phyloP scores from a whole-genome alignment of 208 protist species.

The Zelonia costaricensis region DNA sequence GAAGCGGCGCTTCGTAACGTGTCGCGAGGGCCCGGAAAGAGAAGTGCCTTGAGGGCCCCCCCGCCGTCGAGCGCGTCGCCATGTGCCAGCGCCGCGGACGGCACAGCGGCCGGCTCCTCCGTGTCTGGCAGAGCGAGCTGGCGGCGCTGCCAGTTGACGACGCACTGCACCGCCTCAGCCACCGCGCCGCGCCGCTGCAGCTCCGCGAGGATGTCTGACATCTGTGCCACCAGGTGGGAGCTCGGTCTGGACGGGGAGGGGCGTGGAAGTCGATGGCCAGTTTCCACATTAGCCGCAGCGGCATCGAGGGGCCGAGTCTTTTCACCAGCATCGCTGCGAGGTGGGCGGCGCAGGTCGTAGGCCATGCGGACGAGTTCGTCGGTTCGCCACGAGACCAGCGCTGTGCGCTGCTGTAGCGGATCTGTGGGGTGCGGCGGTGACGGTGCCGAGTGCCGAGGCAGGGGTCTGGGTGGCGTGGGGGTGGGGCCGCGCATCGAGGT shows the following conservation, averaged over 20 bases:
- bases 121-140: slow-evolving; percentile 18
- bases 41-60: slow-evolving; percentile 23
- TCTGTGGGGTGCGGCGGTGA: neutral
- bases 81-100: neutral
- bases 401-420: neutral
- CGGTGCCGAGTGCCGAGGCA: neutral
- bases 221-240: too few species aligned
- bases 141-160: slow-evolving; percentile 68
- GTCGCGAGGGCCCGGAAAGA: slow-evolving; percentile 30
- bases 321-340: neutral
- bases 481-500: too few species aligned
- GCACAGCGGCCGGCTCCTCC: neutral
- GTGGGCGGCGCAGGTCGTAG: slow-evolving; percentile 17
- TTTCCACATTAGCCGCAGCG: neutral
- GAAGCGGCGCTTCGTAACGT: too few species aligned
- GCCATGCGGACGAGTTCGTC: slow-evolving; percentile 21
- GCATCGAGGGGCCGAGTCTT: too few species aligned
- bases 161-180: slow-evolving; percentile 51
- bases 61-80: slow-evolving; percentile 40
- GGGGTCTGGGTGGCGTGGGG: neutral
- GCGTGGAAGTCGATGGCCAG: too few species aligned
- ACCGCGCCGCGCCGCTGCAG: slow-evolving; percentile 27
- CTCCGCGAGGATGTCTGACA: slow-evolving; percentile 32
- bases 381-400: slow-evolving; percentile 1
- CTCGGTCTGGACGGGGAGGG: too few species aligned